Percentiles rank a stretch among this genome's conserved stretches.
Conservation (phyloP, 2,329 filamentous ascomycete genomes). For the Verticillium tricorpus region DNA sequence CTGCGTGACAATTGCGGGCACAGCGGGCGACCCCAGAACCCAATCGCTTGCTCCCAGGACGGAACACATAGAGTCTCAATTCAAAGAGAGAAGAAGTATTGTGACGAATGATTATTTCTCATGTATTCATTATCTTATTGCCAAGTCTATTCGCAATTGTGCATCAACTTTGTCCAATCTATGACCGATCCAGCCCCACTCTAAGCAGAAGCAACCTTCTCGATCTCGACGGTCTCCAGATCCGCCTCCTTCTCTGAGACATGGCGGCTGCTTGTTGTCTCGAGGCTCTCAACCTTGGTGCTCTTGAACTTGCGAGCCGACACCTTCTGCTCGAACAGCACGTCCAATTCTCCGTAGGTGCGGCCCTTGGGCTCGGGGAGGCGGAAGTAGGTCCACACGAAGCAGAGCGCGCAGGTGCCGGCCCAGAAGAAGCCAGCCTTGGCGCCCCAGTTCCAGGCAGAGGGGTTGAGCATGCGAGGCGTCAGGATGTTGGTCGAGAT, state of each 20-base stretch:
- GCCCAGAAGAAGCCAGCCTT: conserved; percentile 43
- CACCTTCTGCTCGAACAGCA: conserved; percentile 44
- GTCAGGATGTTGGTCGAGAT: conserved; percentile 42
- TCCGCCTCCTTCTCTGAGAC: neutral
- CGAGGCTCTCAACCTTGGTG: conserved; percentile 17
- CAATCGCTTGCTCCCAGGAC: too few species aligned
- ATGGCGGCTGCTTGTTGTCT: neutral
- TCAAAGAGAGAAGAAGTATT: too few species aligned
- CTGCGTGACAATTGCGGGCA: too few species aligned
- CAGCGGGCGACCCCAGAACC: too few species aligned
- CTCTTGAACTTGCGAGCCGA: conserved; percentile 35
- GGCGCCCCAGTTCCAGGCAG: conserved; percentile 42
- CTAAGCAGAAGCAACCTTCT: neutral
- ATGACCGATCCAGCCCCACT: neutral
- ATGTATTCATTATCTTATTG: neutral
- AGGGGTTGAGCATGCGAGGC: conserved; percentile 42
- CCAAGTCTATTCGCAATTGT: neutral
- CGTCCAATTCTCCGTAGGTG: conserved; percentile 51
- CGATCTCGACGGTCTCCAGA: neutral
- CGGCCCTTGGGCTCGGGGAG: conserved; percentile 51
- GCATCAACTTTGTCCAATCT: neutral
- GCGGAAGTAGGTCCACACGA: conserved; percentile 46
- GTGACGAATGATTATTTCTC: neutral
- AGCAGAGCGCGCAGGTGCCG: conserved; percentile 36
- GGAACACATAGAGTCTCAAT: too few species aligned